Base-by-base conservation (phyloP, 257 asterid genomes). In the Solanum pennellii region DNA sequence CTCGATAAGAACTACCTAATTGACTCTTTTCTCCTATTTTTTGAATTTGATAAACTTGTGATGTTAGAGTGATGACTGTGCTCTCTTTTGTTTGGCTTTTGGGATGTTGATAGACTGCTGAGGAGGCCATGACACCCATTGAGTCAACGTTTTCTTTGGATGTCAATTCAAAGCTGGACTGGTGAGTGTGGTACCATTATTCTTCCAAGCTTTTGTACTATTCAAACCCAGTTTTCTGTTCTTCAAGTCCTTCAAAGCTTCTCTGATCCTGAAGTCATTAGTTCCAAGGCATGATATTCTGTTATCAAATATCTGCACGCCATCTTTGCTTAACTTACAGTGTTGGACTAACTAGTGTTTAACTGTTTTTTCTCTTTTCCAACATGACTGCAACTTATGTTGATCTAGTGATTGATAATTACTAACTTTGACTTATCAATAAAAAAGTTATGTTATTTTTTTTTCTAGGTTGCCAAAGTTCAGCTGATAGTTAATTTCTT, bases 71-170 rank as follows among this genome's bases (percentile, higher is more conserved):
- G 66, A 45, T 79, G 84, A 42, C 68, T 16, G 60, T 41, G 56
- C 42, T 66, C 37, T 13, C 31, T 82, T 87, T 59, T 77, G 6
- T 68, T 83, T 85, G 59, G 86, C 15, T 69, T 91, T 88, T 23
- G 82, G 65, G 75, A 88, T 91, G 88, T 88, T 59, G 89, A 89
- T 91, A 97, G 99, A 96, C 96, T 85, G 99, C 99, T 88, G 99
- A 96, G 93, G 98, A 94, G 89, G 99, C 99, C 91, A 96, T 97
- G 99, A 96, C 99, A 12, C 98, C 99, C 73, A 96, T 97, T 73
- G 99, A 97, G 92, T 97, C 99, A 33, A 97, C 99, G 29, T 97
- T 97, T 92, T 97, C 99, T 8, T 89, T 97, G 92, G 98, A 96
- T 89, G 98, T 96, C 84, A 93, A 97, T 91, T 97, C 99, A 87